Evolutionary conservation across 768 basidiomycete species (phyloP).

Genomic region (Tylopilus balloui): DNA sequence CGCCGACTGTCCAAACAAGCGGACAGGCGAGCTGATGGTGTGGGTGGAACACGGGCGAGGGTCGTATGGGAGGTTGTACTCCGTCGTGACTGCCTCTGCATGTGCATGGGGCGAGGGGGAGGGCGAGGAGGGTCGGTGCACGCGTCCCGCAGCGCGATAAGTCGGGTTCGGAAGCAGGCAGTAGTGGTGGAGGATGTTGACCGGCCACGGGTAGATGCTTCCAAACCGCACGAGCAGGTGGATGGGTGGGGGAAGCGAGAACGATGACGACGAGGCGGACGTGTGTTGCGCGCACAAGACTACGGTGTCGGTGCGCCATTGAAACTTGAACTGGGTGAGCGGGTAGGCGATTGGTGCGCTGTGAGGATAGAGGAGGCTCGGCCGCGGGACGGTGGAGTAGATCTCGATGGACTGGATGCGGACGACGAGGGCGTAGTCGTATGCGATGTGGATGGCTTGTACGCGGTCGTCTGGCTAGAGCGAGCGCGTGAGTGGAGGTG

Average conservation of each 20-base stretch:
- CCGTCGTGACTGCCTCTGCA: conserved; percentile 1
- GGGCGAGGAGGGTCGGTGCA: background rate
- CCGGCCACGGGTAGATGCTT: conserved; percentile 61
- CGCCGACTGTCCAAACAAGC: conserved; percentile 51
- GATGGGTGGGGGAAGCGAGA: conserved; percentile 30
- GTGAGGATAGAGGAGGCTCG: conserved; percentile 11
- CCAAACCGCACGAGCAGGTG: conserved; percentile 57
- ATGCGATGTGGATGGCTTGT: conserved; percentile 40
- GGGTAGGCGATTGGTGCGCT: conserved; percentile 37
- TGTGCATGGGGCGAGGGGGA: background rate
- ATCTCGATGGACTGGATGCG: conserved; percentile 40
- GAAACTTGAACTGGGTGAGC: conserved; percentile 44
- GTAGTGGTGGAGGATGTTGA: conserved; percentile 65
- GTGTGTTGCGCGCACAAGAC: conserved; percentile 35
- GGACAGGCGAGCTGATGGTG: conserved; percentile 51
- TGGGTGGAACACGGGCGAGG: conserved; percentile 33
- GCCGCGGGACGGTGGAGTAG: conserved; percentile 34
- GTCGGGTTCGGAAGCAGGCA: conserved; percentile 42
- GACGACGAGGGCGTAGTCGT: conserved; percentile 44
- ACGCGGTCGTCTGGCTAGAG: conserved; percentile 34
- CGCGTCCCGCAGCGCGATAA: conserved; percentile 19
- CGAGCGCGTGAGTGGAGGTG: background rate
- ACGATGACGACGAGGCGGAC: background rate
- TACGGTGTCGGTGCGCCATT: conserved; percentile 54
- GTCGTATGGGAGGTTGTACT: conserved; percentile 45